A percentile compares a stretch with the other conserved stretches of the same genome.
Evolutionary conservation across 306 rosid species (phyloP).

Genomic region (Leucaena leucocephala): DNA sequence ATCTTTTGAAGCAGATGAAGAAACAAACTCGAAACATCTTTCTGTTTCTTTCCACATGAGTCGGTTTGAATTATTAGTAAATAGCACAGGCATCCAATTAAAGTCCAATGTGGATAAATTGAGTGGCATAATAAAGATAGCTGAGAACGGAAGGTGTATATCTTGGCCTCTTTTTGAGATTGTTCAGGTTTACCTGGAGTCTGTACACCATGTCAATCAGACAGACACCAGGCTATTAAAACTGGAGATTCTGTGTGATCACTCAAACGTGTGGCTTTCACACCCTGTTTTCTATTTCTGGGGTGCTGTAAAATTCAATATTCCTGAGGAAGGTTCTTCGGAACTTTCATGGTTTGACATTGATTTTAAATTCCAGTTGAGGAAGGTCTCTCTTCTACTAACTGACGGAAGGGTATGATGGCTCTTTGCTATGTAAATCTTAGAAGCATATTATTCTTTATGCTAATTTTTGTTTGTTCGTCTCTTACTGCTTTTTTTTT

Average conservation of each 20-base stretch:
- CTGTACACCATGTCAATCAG: conserved; percentile 41
- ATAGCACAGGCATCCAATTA: conserved; percentile 45
- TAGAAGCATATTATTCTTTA: conserved; percentile 15
- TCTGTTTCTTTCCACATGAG: conserved; percentile 54
- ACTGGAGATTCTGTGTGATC: conserved; percentile 65
- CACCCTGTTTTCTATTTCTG: conserved; percentile 67
- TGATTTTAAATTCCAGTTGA: conserved; percentile 51
- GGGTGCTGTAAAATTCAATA: conserved; percentile 50
- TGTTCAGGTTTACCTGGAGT: conserved; percentile 52
- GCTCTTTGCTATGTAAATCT: conserved; percentile 1
- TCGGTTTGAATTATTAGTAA: conserved; percentile 50
- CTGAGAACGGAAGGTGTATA: conserved; percentile 52
- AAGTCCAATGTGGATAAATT: conserved; percentile 65
- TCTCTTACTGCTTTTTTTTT: conserved; percentile 10
- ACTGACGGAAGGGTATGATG: conserved; percentile 87
- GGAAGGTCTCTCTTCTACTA: conserved; percentile 77
- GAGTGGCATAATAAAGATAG: conserved; percentile 51
- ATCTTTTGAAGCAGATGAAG: conserved; percentile 47
- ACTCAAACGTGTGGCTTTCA: conserved; percentile 71
- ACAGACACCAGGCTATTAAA: conserved; percentile 37
- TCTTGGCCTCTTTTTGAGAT: conserved; percentile 79
- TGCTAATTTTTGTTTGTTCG: background rate
- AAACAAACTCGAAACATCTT: conserved; percentile 48
- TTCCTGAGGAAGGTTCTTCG: conserved; percentile 57
- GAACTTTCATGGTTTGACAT: conserved; percentile 45